These are phyloP conservation scores for Diaporthe helianthi DNA, from an alignment of 2,329 filamentous ascomycete genomes.

Conservation along the genomic window DNA sequence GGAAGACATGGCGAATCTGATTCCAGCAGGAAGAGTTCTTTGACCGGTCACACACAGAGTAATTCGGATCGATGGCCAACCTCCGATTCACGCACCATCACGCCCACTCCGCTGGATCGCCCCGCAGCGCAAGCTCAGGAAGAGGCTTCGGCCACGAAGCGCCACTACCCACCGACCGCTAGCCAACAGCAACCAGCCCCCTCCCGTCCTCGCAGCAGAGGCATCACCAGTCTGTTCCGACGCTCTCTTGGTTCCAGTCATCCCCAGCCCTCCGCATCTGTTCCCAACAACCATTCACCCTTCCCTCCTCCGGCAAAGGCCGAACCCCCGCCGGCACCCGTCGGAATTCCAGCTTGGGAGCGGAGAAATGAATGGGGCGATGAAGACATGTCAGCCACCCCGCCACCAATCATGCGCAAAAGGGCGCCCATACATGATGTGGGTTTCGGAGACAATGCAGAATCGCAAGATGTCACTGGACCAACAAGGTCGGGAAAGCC, in stretches of 20 bases:
- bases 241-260: conserved; percentile 29
- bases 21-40: conserved; percentile 31
- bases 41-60: conserved; percentile 1
- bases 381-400: conserved; percentile 31
- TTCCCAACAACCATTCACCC: conserved; percentile 22
- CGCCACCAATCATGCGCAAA: conserved; percentile 33
- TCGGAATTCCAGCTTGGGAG: conserved; percentile 31
- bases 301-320: conserved; percentile 25
- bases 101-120: conserved; percentile 35
- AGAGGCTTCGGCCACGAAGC: conserved; percentile 38
- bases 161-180: conserved; percentile 35
- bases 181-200: conserved; percentile 43
- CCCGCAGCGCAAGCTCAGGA: conserved; percentile 43
- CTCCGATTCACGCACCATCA: not conserved
- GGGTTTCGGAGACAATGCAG: not conserved
- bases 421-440: not conserved
- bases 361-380: conserved; percentile 9
- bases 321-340: not conserved
- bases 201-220: conserved; percentile 29
- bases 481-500: not conserved
- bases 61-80: conserved; percentile 12
- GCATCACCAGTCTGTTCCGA: conserved; percentile 32
- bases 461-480: not conserved
- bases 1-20: conserved; percentile 38
- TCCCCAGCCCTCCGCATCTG: conserved; percentile 27